Evolutionary conservation across 352 stramenopile species (phyloP), one percentile per base, ranked within the genome.

Genomic region (Globisporangium paddicum): DNA sequence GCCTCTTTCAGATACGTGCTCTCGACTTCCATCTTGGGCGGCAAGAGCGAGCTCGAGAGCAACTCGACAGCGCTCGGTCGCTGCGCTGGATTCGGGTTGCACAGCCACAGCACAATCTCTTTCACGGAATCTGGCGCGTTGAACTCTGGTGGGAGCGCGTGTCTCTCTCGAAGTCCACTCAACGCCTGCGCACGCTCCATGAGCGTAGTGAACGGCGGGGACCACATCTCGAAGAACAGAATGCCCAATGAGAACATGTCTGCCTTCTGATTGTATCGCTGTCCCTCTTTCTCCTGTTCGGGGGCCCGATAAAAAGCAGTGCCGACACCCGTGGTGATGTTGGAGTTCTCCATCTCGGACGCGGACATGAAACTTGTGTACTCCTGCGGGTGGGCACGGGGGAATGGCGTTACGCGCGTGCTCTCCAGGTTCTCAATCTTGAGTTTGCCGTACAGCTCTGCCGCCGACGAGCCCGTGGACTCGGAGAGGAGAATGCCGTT

Each of bases 181-280:
- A 97, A 71, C 28, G 79, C 80, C 40, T 93, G 75, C 10, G 86
- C 82, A 18, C 89, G 82, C 63, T 97, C 90, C 89, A 97, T 96
- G 28, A 89, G 63, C 30, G 91, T 98, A 41, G 73, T 87, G 66
- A 97, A 98, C 41, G 91, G 90, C 30, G 87, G 87, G 18, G 88
- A 89, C 75, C 96, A 97, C 88, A 98, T 98, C 59, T 98, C 96
- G 59, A 98, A 99, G 53, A 98, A 89, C 26, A 98, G 63, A 42
- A 99, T 91, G 8, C 96, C 96, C 8, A 99, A 73, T 8, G 89
- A 98, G 63, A 96, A 99, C 69, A 99, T 96, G 62, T 99, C 96
- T 3, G 85, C 88, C 52, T 95, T 95, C 47, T 93, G 93, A 69
- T 91, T 97, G 79, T 86, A 96, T 5, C 75, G 75, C 66, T 92